Conservation (phyloP, 73 alveolate genomes). For the Uronychia setigera region DNA sequence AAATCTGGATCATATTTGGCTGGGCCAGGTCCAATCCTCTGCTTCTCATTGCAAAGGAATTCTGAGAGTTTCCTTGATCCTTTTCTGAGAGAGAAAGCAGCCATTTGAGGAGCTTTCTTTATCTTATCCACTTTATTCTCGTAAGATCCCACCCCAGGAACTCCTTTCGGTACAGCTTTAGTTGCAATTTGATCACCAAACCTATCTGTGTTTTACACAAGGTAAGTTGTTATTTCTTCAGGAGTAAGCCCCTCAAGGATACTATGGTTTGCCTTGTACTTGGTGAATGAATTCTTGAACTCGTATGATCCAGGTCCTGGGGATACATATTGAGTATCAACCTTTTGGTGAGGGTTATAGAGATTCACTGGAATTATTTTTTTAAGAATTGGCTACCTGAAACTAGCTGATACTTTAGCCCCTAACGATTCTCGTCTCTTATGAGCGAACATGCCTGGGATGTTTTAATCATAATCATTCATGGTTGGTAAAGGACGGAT, state of each 20-base stretch:
- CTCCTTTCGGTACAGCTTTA: too few species aligned
- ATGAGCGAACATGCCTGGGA: conserved; percentile 35
- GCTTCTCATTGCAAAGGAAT: too few species aligned
- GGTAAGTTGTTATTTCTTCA: too few species aligned
- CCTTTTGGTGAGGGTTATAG: conserved; percentile 69
- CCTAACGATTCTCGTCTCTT: conserved; percentile 6
- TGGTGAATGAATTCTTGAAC: not conserved
- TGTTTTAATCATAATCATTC: conserved; percentile 39
- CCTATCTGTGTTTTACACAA: conserved; percentile 58
- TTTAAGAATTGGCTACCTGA: conserved; percentile 44
- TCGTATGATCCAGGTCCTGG: conserved; percentile 82
- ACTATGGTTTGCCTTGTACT: conserved; percentile 16
- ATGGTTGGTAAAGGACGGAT: not conserved
- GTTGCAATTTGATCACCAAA: conserved; percentile 52
- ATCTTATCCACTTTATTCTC: too few species aligned
- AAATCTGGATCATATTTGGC: too few species aligned
- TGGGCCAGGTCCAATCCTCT: too few species aligned
- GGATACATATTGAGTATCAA: not conserved
- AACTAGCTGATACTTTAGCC: conserved; percentile 44
- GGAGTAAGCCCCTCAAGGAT: not conserved
- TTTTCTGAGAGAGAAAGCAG: too few species aligned
- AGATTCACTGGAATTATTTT: conserved; percentile 65
- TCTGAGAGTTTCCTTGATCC: too few species aligned
- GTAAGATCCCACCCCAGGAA: too few species aligned
- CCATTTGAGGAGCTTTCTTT: too few species aligned